Conservation (phyloP, 108 stramenopile species). For the Pseudonitzschia delicatissima region DNA sequence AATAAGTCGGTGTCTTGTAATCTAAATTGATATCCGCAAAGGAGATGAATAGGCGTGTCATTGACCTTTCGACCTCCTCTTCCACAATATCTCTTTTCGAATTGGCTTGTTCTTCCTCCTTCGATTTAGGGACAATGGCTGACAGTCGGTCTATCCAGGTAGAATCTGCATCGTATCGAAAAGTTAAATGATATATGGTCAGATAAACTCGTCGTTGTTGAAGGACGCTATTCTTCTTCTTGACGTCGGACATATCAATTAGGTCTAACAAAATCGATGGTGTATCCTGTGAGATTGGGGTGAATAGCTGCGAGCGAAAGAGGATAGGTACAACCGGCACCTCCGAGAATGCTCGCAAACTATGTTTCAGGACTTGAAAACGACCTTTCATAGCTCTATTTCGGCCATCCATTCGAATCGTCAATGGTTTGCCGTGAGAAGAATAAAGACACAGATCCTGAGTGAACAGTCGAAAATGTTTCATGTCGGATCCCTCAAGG, state of each 20-base stretch:
- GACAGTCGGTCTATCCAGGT: constrained; percentile 42
- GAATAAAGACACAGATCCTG: constrained; percentile 44
- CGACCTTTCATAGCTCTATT: constrained; percentile 4
- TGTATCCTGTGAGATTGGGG: constrained; percentile 66
- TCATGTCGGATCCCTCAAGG: constrained; percentile 2
- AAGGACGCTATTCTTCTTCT: constrained; percentile 25
- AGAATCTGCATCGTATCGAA: constrained; percentile 54
- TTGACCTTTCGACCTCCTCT: constrained; percentile 21
- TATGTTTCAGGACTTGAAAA: constrained; percentile 10
- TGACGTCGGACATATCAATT: constrained; percentile 17
- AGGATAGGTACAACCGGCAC: constrained; percentile 36
- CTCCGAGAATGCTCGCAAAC: constrained; percentile 3
- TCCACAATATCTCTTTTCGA: not conserved
- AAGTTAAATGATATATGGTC: constrained; percentile 68
- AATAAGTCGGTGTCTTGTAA: constrained; percentile 51
- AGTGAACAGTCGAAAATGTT: constrained; percentile 21
- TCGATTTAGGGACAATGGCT: constrained; percentile 19
- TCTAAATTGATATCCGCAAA: constrained; percentile 74
- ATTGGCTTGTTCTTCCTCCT: not conserved
- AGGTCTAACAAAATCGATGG: constrained; percentile 66
- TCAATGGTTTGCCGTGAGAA: not conserved
- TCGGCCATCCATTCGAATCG: not conserved
- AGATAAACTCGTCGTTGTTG: constrained; percentile 41
- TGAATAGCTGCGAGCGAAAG: constrained; percentile 58
- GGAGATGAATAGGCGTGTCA: constrained; percentile 53